Evolutionary conservation across 1,139 yeast genomes (phyloP).

Genomic region (Kodamaea arcana): DNA sequence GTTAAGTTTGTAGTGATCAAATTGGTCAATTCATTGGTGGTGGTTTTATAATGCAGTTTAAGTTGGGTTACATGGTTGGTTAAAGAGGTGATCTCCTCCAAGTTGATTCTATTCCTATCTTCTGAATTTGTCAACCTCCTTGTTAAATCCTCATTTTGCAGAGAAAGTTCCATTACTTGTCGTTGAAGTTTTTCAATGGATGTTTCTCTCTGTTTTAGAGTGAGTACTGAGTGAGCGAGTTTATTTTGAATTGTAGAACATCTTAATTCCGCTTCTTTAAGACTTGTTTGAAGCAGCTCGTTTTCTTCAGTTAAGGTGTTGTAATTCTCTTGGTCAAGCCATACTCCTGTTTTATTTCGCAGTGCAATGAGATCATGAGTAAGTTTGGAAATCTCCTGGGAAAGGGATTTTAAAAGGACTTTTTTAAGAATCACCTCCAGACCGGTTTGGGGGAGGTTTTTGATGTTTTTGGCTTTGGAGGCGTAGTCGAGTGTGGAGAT

Average conservation of each 20-base stretch:
- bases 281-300: slow-evolving; percentile 22
- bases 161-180: neutral
- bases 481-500: slow-evolving; percentile 84
- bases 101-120: slow-evolving; percentile 6
- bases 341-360: slow-evolving; percentile 56
- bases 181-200: slow-evolving; percentile 1
- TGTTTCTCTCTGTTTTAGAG: neutral
- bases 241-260: slow-evolving; percentile 4
- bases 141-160: slow-evolving; percentile 1
- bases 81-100: slow-evolving; percentile 7
- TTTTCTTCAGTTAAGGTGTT: slow-evolving; percentile 40
- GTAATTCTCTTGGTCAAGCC: slow-evolving; percentile 56
- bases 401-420: slow-evolving; percentile 54
- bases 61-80: slow-evolving; percentile 10
- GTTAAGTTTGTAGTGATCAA: slow-evolving; percentile 13
- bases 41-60: slow-evolving; percentile 11
- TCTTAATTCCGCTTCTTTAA: slow-evolving; percentile 17
- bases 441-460: slow-evolving; percentile 61
- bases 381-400: slow-evolving; percentile 52
- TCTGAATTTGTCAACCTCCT: neutral
- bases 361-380: slow-evolving; percentile 61
- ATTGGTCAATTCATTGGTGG: slow-evolving; percentile 12
- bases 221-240: neutral
- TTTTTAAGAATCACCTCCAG: slow-evolving; percentile 54
- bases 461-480: slow-evolving; percentile 71